Conservation (phyloP, 371 early-diverging fungal species). For the Circinella minor region DNA sequence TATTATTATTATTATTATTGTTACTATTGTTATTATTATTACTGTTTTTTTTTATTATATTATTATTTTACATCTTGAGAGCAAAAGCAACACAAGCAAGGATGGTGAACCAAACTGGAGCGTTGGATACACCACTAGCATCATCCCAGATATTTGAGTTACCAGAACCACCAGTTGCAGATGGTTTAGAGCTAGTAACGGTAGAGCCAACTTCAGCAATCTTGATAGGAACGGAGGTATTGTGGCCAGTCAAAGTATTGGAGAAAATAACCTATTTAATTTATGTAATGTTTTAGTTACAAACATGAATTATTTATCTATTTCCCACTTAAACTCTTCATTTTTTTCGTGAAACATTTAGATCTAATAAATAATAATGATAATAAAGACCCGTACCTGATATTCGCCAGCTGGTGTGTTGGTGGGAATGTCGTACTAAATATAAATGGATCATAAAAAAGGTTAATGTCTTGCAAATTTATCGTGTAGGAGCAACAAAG, state of each 20-base stretch:
- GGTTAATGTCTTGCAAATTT: neutral
- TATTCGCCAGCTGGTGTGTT: constrained; percentile 35
- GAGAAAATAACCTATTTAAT: constrained; percentile 28
- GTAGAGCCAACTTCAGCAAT: constrained; percentile 16
- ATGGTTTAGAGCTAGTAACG: constrained; percentile 21
- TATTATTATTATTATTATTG: too few species aligned
- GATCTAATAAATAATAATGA: too few species aligned
- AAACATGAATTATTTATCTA: too few species aligned
- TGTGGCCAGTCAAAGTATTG: constrained; percentile 29
- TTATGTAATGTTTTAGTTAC: too few species aligned
- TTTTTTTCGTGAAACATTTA: too few species aligned
- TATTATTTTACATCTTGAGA: neutral
- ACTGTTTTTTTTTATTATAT: too few species aligned
- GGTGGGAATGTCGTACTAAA: constrained; percentile 38
- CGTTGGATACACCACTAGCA: neutral
- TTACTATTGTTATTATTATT: too few species aligned
- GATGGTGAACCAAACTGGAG: constrained; percentile 3
- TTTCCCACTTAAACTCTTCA: neutral
- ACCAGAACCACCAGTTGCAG: constrained; percentile 7
- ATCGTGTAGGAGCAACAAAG: neutral
- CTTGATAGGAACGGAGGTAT: constrained; percentile 33
- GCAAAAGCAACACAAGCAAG: neutral
- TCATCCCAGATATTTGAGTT: constrained; percentile 12
- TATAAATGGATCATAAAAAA: constrained; percentile 6
- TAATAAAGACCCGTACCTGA: constrained; percentile 16